Evolutionary conservation across 805 yeast genomes (phyloP).

Genomic region (Pichia sporocuriosa): DNA sequence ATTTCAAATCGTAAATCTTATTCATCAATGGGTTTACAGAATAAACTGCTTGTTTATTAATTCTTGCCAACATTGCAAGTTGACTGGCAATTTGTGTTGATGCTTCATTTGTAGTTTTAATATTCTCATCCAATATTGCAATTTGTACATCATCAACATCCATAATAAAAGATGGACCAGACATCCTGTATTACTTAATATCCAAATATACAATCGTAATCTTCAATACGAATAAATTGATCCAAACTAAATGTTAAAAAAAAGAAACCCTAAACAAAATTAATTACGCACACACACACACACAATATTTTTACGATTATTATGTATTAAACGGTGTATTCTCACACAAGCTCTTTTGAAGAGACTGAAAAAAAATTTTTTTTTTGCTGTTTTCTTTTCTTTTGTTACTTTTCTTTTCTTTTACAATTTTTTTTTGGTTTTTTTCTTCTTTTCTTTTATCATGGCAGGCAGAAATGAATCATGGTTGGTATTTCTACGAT

Average conservation of each 20-base stretch:
- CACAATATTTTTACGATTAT: no score
- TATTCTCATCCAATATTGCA: constrained; percentile 70
- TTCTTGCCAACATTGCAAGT: constrained; percentile 44
- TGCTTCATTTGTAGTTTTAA: constrained; percentile 50
- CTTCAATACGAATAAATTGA: no score
- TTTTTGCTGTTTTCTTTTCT: not conserved
- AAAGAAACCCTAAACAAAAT: not conserved
- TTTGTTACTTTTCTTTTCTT: not conserved
- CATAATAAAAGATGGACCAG: not conserved
- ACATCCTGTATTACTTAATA: not conserved
- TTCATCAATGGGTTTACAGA: constrained; percentile 68
- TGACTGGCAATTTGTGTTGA: constrained; percentile 50
- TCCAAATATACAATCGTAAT: no score
- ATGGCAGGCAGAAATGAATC: not conserved
- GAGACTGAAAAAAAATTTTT: no score
- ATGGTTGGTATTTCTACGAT: not conserved
- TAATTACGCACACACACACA: no score
- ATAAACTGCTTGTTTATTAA: constrained; percentile 49
- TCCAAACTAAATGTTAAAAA: no score
- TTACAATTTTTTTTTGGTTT: not conserved
- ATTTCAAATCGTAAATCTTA: constrained; percentile 50
- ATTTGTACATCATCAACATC: constrained; percentile 80
- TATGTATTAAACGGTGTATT: no score
- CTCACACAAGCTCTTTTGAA: no score
- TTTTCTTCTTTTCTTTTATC: not conserved